Evolutionary conservation across 345 rosid species (phyloP), one percentile per base, ranked within the genome.

Genomic region (Populus ilicifolia): DNA sequence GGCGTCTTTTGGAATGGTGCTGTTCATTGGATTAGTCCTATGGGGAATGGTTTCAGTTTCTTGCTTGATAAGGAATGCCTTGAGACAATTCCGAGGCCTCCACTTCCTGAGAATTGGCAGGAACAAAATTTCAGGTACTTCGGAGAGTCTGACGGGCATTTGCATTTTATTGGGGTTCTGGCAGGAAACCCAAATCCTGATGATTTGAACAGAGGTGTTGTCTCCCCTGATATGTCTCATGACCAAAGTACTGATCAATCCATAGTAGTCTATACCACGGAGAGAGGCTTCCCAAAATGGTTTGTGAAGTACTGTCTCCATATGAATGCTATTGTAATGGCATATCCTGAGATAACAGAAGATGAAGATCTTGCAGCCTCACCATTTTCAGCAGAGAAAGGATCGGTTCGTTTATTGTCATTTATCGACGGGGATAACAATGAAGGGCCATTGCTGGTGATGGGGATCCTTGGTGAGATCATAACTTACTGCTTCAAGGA

Each of bases 1-100:
- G 72, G 71, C 9, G 74, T 73, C 62, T 81, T 69, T 25, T 81
- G 59, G 43, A 81, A 81, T 72, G 80, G 73, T 65, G 48, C 67
- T 16, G 50, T 81, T 44, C 80, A 73, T 61, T 77, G 75, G 84
- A 21, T 61, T 62, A 73, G 78, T 73, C 25, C 8, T 43, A 27
- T 3, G n/a, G 70, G 77, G 20, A 8, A 21, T 30, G 33, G 29
- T 59, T 36, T 67, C 0, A 52, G 43, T 68, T 76, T 68, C 64
- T 54, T 67, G 25, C 38, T 76, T 36, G 73, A 27, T 50, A 6
- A 30, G 43, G 73, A 76, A 25, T 33, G 13, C 21, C 41, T 76
- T 27, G 30, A 54, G 29, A 65, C 69, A 25, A 23, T 54, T 46
- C 56, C 73, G 27, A 68, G 39, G 67, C 79, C 67, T 38, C 39